Conservation (phyloP, 2,329 filamentous ascomycete species). For the Epichloe aotearoae region DNA sequence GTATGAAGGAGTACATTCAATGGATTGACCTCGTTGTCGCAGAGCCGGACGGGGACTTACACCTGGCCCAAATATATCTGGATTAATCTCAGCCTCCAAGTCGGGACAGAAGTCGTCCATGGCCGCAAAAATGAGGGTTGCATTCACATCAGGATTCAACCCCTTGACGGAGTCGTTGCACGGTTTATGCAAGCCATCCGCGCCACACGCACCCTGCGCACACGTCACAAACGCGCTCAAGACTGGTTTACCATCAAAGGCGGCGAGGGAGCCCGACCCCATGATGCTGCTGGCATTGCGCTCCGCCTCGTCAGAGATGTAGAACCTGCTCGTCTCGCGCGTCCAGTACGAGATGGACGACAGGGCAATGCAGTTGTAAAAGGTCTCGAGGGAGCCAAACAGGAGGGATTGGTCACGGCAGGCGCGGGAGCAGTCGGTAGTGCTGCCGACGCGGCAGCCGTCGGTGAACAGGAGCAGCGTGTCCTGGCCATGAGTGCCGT, state of each 20-base stretch:
- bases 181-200: slow-evolving; percentile 19
- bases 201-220: slow-evolving; percentile 21
- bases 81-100: slow-evolving; percentile 23
- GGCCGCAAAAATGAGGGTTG: slow-evolving; percentile 18
- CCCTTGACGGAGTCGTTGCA: slow-evolving; percentile 17
- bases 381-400: slow-evolving; percentile 24
- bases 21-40: too few species aligned
- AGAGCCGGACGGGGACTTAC: slow-evolving; percentile 12
- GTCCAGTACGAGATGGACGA: slow-evolving; percentile 23
- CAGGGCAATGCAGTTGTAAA: slow-evolving; percentile 26
- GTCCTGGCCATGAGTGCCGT: slow-evolving; percentile 19
- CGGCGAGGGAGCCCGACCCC: slow-evolving; percentile 19
- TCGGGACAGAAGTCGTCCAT: slow-evolving; percentile 24
- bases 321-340: slow-evolving; percentile 15
- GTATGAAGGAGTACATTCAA: too few species aligned
- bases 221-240: slow-evolving; percentile 21
- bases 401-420: slow-evolving; percentile 18
- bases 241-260: slow-evolving; percentile 18
- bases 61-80: slow-evolving; percentile 26
- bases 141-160: slow-evolving; percentile 14
- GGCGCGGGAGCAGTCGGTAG: slow-evolving; percentile 19
- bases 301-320: slow-evolving; percentile 20
- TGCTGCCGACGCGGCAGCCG: slow-evolving; percentile 18
- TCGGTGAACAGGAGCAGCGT: slow-evolving; percentile 19
- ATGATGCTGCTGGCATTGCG: slow-evolving; percentile 23